Percentiles rank a stretch among this genome's conserved stretches.
Conservation (phyloP, 768 basidiomycete species). For the Serpula lacrymans region DNA sequence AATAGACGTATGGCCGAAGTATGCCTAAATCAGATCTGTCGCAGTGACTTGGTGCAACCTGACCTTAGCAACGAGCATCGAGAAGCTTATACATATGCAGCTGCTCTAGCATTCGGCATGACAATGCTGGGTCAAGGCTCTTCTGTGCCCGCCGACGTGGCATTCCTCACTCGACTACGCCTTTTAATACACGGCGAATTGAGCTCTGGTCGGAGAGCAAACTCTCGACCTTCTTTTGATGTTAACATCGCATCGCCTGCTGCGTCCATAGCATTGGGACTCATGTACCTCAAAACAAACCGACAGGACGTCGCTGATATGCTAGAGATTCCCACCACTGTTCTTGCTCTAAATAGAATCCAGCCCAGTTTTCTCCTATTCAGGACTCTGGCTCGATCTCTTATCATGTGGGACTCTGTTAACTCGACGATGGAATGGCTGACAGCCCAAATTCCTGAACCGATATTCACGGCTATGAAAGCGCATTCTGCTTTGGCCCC, state of each 20-base stretch:
- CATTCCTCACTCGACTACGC: conserved; percentile 63
- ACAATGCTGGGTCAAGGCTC: conserved; percentile 92
- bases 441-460: conserved; percentile 59
- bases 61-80: conserved; percentile 86
- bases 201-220: conserved; percentile 34
- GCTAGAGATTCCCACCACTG: conserved; percentile 77
- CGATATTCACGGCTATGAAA: conserved; percentile 61
- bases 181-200: conserved; percentile 76
- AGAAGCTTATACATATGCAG: conserved; percentile 87
- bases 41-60: conserved; percentile 71
- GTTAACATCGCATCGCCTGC: conserved; percentile 89
- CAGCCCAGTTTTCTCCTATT: conserved; percentile 86
- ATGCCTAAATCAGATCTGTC: conserved; percentile 78
- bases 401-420: conserved; percentile 88
- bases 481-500: conserved; percentile 38
- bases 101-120: conserved; percentile 91
- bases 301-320: conserved; percentile 85
- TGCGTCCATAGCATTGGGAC: conserved; percentile 82
- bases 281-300: conserved; percentile 90
- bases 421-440: conserved; percentile 74
- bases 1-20: conserved; percentile 93
- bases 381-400: conserved; percentile 67
- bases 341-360: conserved; percentile 75
- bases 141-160: conserved; percentile 71
- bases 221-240: conserved; percentile 59